Evolutionary conservation across 108 stramenopile genomes (phyloP).

Genomic region (Epithemia pelagica): DNA sequence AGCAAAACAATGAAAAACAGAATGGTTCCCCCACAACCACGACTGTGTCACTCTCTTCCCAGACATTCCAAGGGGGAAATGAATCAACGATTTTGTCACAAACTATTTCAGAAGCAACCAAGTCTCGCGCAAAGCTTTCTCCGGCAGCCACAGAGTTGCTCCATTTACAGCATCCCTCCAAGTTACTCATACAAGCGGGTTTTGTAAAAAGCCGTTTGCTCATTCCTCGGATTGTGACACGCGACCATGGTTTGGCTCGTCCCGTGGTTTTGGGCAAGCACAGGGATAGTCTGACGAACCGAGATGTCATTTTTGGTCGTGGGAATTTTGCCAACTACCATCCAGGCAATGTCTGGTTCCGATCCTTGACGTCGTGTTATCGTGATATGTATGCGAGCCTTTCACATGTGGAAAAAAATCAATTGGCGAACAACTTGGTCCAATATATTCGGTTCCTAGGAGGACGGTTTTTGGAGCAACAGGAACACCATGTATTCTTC

Average conservation of each 20-base stretch:
- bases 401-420: not conserved
- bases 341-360: slow-evolving; percentile 1
- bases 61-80: not conserved
- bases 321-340: not conserved
- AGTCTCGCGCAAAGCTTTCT: not conserved
- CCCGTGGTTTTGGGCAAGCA: too few relatives aligned
- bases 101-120: too few relatives aligned
- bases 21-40: not conserved
- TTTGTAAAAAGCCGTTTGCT: not conserved
- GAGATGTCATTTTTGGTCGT: not conserved
- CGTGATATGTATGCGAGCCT: not conserved
- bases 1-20: not conserved
- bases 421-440: not conserved
- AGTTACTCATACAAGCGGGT: not conserved
- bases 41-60: not conserved
- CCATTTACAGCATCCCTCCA: not conserved
- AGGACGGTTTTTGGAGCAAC: not conserved
- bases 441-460: slow-evolving; percentile 1
- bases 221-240: not conserved
- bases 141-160: not conserved
- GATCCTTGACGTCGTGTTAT: not conserved
- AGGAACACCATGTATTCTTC: not conserved
- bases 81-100: too few relatives aligned
- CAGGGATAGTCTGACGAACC: not conserved
- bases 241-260: not conserved